Percentiles rank a stretch among this genome's conserved stretches.
phyloP scores from a whole-genome alignment of 2,329 filamentous ascomycete species.

The Aspergillus texensis region DNA sequence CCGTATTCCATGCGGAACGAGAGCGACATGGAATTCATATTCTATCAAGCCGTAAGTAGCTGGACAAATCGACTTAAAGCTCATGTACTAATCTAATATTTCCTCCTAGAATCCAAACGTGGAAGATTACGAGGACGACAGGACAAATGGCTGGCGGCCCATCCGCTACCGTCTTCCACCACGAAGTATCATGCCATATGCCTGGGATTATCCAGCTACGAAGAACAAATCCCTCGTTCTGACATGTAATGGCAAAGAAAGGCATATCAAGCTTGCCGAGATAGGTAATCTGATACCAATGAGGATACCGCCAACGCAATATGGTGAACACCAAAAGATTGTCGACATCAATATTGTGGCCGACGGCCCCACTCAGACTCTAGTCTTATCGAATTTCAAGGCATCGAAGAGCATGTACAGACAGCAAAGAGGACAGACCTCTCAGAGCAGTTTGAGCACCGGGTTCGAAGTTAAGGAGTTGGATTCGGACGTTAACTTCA shows the following conservation, averaged over 20 bases:
- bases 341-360: slow-evolving; percentile 97
- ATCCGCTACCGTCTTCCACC: slow-evolving; percentile 90
- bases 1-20: slow-evolving; percentile 99
- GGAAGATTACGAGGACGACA: slow-evolving; percentile 83
- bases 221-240: slow-evolving; percentile 93
- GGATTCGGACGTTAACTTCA: slow-evolving; percentile 85
- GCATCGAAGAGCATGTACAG: slow-evolving; percentile 89
- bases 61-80: not conserved
- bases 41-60: slow-evolving; percentile 74
- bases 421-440: slow-evolving; percentile 59
- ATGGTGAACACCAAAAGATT: slow-evolving; percentile 72
- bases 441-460: slow-evolving; percentile 62
- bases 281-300: slow-evolving; percentile 96
- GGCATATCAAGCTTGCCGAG: slow-evolving; percentile 92
- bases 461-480: slow-evolving; percentile 94
- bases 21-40: slow-evolving; percentile 94
- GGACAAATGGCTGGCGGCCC: slow-evolving; percentile 81
- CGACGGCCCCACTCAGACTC: slow-evolving; percentile 89
- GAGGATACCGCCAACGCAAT: slow-evolving; percentile 73
- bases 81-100: not conserved
- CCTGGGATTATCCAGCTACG: slow-evolving; percentile 98
- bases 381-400: slow-evolving; percentile 93
- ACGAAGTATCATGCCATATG: slow-evolving; percentile 98
- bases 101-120: slow-evolving; percentile 70
- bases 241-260: slow-evolving; percentile 74